Conservation (phyloP, 176 grass and related monocot species). For the Cocos nucifera region DNA sequence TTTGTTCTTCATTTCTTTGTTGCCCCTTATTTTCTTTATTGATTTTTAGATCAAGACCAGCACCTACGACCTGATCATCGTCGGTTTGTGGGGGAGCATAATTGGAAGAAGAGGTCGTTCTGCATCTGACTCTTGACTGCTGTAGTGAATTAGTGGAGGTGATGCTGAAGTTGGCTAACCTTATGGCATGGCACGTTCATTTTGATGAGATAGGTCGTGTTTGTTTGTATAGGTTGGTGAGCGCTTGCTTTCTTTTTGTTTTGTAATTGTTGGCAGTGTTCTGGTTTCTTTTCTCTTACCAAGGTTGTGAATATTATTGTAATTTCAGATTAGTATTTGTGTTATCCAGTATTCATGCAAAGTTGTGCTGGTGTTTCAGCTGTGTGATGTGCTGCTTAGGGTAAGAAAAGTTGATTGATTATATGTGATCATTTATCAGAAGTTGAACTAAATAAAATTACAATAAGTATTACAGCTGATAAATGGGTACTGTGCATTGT, state of each 20-base stretch:
- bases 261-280: constrained; percentile 30
- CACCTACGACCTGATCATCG: constrained; percentile 48
- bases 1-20: constrained; percentile 26
- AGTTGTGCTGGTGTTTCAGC: too few species aligned
- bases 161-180: constrained; percentile 26
- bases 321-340: constrained; percentile 5
- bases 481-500: too few species aligned
- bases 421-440: too few species aligned
- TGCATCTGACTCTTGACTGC: constrained; percentile 31
- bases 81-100: constrained; percentile 18
- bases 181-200: not conserved
- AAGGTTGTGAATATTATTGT: constrained; percentile 61
- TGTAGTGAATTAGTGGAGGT: constrained; percentile 1
- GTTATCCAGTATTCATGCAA: too few species aligned
- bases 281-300: constrained; percentile 22
- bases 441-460: too few species aligned
- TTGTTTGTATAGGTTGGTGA: constrained; percentile 62
- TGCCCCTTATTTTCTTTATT: constrained; percentile 31
- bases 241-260: constrained; percentile 21
- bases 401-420: too few species aligned
- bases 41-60: constrained; percentile 50
- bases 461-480: too few species aligned
- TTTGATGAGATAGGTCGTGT: constrained; percentile 31
- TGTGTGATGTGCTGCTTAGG: too few species aligned
- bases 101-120: constrained; percentile 12